These are phyloP conservation scores for Fusarium heterosporum DNA, from an alignment of 2,329 filamentous ascomycete species.

Conservation along the genomic window DNA sequence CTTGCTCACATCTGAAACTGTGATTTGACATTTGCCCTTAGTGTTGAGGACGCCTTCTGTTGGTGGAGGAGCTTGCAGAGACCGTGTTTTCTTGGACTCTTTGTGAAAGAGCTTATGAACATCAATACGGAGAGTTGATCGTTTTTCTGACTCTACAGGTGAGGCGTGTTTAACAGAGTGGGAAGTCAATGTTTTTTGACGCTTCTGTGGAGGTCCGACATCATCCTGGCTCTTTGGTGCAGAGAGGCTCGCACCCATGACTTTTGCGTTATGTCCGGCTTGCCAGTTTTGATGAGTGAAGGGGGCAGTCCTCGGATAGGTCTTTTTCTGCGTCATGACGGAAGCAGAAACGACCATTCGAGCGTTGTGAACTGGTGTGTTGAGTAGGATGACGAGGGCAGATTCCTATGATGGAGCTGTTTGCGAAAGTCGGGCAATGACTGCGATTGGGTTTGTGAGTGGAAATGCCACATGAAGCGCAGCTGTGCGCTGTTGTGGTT, in stretches of 20 bases:
- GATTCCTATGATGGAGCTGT: slow-evolving; percentile 6
- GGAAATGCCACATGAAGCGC: slow-evolving; percentile 5
- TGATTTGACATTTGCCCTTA: slow-evolving; percentile 55
- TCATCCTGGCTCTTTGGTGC: slow-evolving; percentile 52
- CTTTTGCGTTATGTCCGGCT: slow-evolving; percentile 59
- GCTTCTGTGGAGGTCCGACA: slow-evolving; percentile 59
- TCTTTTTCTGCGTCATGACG: slow-evolving; percentile 62
- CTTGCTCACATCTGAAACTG: slow-evolving; percentile 51
- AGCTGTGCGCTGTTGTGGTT: slow-evolving; percentile 10
- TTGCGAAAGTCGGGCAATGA: slow-evolving; percentile 12
- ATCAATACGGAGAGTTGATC: slow-evolving; percentile 63
- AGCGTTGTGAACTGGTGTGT: slow-evolving; percentile 34
- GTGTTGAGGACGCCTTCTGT: slow-evolving; percentile 49
- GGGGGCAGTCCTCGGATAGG: slow-evolving; percentile 62
- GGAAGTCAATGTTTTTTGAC: slow-evolving; percentile 60
- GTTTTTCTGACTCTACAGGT: slow-evolving; percentile 49
- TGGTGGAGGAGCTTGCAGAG: slow-evolving; percentile 47
- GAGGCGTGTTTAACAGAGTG: slow-evolving; percentile 50
- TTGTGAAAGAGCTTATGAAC: slow-evolving; percentile 65
- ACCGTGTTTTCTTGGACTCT: slow-evolving; percentile 55
- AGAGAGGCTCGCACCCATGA: slow-evolving; percentile 54
- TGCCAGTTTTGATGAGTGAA: slow-evolving; percentile 68
- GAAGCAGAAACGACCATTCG: slow-evolving; percentile 51
- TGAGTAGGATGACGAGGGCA: slow-evolving; percentile 20
- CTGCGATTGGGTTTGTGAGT: slow-evolving; percentile 2